phyloP scores from a whole-genome alignment of 108 stramenopile genomes.

The Aurantiochytrium sp. region DNA sequence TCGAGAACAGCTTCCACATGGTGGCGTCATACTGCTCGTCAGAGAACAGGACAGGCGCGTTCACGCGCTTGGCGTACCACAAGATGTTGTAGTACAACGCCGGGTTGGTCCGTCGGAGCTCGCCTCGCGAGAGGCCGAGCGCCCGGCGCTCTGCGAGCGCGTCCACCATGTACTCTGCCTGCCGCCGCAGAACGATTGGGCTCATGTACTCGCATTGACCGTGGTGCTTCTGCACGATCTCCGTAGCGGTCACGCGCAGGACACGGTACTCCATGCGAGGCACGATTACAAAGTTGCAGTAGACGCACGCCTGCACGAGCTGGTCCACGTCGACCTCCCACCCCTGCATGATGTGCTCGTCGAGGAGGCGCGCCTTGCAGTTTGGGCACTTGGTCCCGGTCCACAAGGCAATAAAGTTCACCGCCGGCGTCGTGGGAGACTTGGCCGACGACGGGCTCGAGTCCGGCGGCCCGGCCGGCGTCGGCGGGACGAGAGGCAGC shows the following conservation, averaged over 20 bases:
- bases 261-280: neutral
- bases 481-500: too few species aligned
- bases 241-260: neutral
- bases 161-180: neutral
- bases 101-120: neutral
- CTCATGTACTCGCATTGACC: constrained; percentile 31
- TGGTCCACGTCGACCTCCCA: neutral
- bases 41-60: neutral
- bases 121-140: neutral
- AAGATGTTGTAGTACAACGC: constrained; percentile 13
- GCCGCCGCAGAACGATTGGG: neutral
- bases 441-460: too few species aligned
- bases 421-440: too few species aligned
- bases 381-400: neutral
- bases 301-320: neutral
- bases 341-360: constrained; percentile 28
- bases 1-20: neutral
- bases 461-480: too few species aligned
- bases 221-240: neutral
- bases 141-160: neutral
- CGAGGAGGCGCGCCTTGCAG: neutral
- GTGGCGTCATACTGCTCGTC: neutral
- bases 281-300: constrained; percentile 19
- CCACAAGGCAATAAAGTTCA: neutral
- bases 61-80: neutral